These are phyloP conservation scores for Botrytis galanthina DNA, from an alignment of 2,329 filamentous ascomycete species.

Conservation along the genomic window DNA sequence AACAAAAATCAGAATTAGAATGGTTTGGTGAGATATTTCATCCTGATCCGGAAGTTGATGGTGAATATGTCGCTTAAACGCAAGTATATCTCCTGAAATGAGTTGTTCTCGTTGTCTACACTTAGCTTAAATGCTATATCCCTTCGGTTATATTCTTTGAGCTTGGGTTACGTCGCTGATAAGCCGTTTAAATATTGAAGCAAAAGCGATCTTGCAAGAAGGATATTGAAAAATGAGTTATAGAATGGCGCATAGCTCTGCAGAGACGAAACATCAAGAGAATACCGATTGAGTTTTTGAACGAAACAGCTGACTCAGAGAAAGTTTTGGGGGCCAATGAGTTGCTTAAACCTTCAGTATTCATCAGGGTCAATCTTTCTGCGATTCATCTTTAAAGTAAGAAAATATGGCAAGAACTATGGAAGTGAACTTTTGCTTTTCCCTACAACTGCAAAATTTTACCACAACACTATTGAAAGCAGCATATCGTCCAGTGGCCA, in stretches of 20 bases:
- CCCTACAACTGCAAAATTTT: not conserved
- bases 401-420: not conserved
- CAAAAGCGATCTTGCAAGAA: not conserved
- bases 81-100: not conserved
- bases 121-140: not conserved
- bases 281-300: not conserved
- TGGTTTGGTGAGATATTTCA: not conserved
- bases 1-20: too few relatives aligned
- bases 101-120: not conserved
- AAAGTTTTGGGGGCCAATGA: not conserved
- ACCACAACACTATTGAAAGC: not conserved
- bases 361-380: not conserved
- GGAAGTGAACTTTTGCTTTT: constrained; percentile 3
- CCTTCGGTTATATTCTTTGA: not conserved
- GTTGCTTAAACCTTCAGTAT: not conserved
- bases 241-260: not conserved
- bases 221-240: not conserved
- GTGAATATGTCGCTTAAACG: not conserved
- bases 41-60: not conserved
- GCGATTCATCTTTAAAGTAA: not conserved
- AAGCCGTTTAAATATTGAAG: not conserved
- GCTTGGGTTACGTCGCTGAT: not conserved
- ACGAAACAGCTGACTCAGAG: not conserved
- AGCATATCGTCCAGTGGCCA: not conserved
- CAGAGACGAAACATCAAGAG: not conserved